These are phyloP conservation scores for Malassezia caprae DNA, from an alignment of 1,284 basidiomycete genomes.

Conservation along the genomic window DNA sequence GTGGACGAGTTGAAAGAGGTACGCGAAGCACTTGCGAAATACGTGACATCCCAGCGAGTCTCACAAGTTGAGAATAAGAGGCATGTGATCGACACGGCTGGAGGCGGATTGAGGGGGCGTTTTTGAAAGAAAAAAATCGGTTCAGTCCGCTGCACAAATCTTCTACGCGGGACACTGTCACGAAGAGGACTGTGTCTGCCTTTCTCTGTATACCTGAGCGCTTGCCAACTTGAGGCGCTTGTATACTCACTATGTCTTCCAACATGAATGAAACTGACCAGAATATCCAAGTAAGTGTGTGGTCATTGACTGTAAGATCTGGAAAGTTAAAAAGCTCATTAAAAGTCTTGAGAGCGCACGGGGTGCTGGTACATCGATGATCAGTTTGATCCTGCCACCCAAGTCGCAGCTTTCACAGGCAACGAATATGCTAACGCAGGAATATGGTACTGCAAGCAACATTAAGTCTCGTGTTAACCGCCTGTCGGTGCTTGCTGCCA, in stretches of 20 bases:
- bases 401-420: constrained; percentile 91
- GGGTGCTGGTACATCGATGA: constrained; percentile 91
- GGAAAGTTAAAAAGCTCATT: constrained; percentile 85
- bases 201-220: neutral
- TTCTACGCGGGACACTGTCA: neutral
- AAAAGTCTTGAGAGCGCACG: constrained; percentile 45
- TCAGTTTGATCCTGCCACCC: constrained; percentile 90
- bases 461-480: constrained; percentile 99
- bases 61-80: neutral
- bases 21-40: neutral
- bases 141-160: neutral
- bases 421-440: constrained; percentile 90
- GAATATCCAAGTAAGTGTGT: constrained; percentile 18
- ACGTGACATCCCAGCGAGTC: neutral
- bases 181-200: neutral
- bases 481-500: constrained; percentile 90
- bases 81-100: neutral
- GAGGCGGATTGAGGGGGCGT: neutral
- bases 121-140: constrained; percentile 4
- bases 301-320: constrained; percentile 47
- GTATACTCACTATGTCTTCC: constrained; percentile 8
- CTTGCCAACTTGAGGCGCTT: neutral
- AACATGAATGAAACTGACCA: constrained; percentile 17
- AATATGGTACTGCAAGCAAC: constrained; percentile 76
- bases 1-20: constrained; percentile 13